Percentiles rank a stretch among this genome's conserved stretches.
These are phyloP conservation scores for Teratosphaeria zuluensis DNA, from an alignment of 2,329 filamentous ascomycete species.

Conservation along the genomic window DNA sequence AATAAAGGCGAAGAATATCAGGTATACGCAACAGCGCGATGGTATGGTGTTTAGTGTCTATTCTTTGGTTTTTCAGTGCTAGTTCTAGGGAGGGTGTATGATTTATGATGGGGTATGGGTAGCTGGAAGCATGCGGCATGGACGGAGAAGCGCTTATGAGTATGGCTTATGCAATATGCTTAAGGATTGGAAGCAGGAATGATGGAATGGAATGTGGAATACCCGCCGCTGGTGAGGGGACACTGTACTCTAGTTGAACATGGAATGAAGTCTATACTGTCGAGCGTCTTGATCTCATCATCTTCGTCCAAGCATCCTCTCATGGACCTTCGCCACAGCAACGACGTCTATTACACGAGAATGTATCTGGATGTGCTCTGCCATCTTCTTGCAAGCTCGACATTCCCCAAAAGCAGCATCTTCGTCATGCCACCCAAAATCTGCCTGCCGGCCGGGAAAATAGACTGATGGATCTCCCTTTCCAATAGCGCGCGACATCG, in stretches of 20 bases:
- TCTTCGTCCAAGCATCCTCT: neutral
- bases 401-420: neutral
- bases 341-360: neutral
- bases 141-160: too few species aligned
- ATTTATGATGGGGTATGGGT: neutral
- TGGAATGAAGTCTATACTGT: neutral
- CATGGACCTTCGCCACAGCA: neutral
- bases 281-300: neutral
- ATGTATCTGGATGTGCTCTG: neutral
- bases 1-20: neutral
- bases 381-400: neutral
- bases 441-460: neutral
- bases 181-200: neutral
- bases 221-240: neutral
- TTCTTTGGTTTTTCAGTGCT: neutral
- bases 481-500: neutral
- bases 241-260: neutral
- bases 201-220: neutral
- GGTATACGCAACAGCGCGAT: neutral
- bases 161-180: neutral
- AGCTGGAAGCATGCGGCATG: too few species aligned
- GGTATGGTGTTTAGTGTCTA: neutral
- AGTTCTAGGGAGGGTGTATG: neutral
- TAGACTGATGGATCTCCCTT: neutral
- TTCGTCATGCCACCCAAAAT: neutral